These are phyloP conservation scores for Pichia phayaonensis DNA, from an alignment of 805 yeast species.

Conservation along the genomic window DNA sequence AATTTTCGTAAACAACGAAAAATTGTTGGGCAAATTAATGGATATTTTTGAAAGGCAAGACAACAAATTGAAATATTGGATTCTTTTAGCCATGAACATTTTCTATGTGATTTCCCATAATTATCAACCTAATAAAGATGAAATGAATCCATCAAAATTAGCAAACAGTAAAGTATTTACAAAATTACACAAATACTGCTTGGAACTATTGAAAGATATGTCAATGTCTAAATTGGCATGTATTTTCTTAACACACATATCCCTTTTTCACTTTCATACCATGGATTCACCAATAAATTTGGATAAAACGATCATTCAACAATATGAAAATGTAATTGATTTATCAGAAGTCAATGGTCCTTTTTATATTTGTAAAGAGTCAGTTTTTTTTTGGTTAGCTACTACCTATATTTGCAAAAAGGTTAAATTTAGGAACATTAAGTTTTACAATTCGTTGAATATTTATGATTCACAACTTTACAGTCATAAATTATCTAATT, in stretches of 20 bases:
- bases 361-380: slow-evolving; percentile 33
- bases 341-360: slow-evolving; percentile 61
- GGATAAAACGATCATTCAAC: slow-evolving; percentile 38
- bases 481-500: slow-evolving; percentile 32
- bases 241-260: slow-evolving; percentile 19
- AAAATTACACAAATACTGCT: slow-evolving; percentile 16
- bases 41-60: slow-evolving; percentile 17
- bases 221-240: slow-evolving; percentile 27
- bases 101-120: background rate
- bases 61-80: slow-evolving; percentile 20
- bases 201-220: slow-evolving; percentile 31
- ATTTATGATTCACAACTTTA: slow-evolving; percentile 12
- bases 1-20: slow-evolving; percentile 1
- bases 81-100: background rate
- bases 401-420: slow-evolving; percentile 31
- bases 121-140: too few species aligned
- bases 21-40: slow-evolving; percentile 10
- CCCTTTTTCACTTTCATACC: slow-evolving; percentile 3
- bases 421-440: slow-evolving; percentile 25
- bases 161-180: background rate
- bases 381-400: slow-evolving; percentile 48
- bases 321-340: slow-evolving; percentile 44
- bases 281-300: background rate
- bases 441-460: slow-evolving; percentile 15
- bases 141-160: background rate